Conservation (phyloP, 2,329 filamentous ascomycete species). For the Aspergillus sp. region DNA sequence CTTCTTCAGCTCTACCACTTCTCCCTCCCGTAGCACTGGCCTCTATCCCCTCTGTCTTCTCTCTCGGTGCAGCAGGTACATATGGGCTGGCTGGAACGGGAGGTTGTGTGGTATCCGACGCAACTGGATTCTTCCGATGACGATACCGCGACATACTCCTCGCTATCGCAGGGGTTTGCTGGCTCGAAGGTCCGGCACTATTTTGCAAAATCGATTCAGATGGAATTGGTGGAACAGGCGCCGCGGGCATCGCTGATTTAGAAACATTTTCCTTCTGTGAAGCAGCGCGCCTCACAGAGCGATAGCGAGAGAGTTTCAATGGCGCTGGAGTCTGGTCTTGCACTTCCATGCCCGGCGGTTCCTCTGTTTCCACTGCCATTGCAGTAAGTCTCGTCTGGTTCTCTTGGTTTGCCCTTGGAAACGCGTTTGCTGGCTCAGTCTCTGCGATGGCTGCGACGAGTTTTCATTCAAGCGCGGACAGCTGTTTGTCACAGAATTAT, state of each 20-base stretch:
- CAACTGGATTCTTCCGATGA: conserved; percentile 17
- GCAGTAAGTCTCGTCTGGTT: not conserved
- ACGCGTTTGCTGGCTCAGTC: too few species aligned
- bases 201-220: conserved; percentile 7
- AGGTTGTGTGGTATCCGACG: not conserved
- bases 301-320: conserved; percentile 50
- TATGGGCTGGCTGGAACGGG: not conserved
- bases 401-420: too few species aligned
- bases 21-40: not conserved
- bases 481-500: too few species aligned
- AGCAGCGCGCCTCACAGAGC: conserved; percentile 45
- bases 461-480: too few species aligned
- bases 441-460: too few species aligned
- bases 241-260: conserved; percentile 4
- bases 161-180: conserved; percentile 14
- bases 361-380: not conserved
- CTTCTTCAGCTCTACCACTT: conserved; percentile 7
- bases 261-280: conserved; percentile 25
- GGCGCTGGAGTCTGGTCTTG: conserved; percentile 8
- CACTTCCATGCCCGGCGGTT: not conserved
- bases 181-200: not conserved
- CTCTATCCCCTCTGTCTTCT: not conserved
- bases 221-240: conserved; percentile 13
- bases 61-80: not conserved
- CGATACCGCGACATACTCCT: conserved; percentile 30